Base-by-base conservation (phyloP, 768 basidiomycete genomes). In the Aureoboletus auriporus region DNA sequence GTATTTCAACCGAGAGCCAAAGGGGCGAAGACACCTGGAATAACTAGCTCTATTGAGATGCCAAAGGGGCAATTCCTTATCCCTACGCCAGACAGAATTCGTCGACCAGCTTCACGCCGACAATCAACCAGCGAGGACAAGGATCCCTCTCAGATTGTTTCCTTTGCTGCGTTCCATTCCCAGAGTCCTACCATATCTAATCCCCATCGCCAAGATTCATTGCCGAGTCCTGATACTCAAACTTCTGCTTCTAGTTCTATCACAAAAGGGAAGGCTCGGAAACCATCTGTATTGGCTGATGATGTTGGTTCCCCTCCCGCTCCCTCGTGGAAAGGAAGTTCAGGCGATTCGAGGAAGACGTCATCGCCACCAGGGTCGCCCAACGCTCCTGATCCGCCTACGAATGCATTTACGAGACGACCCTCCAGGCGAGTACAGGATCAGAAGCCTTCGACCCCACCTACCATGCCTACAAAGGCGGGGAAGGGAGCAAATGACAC, bases 1-100 rank as follows among this genome's bases (percentile, higher is more conserved):
- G 90, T 93, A 71, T 99, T 98, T 69, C 88, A 93, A 53, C 95
- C 94, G 2, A 75, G 78, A 28, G 70, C 66, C 53, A 54, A 79
- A 69, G 64, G 73, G 54, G 11, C 64, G 60, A 68, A 56, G 50
- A 46, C 56, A 8, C 59, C 64, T 41, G 72, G 69, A 38, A 68
- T 67, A 23, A 8, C 44, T 1, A 37, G 53, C 2, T 59, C 65
- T 8, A 74, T 75, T 69, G 82, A 83, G 47, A 54, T 76, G 20
- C 75, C 77, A 49, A 73, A 71, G 48, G 71, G 71, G 2, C 70
- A 67, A 34, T 60, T 68, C 39, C 57, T 69, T 28, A 51, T 64
- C 8, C 54, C 67, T 40, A 45, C 56, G 20, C 55, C 63, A 5
- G 67, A 68, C 28, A 57, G 60, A 35, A 48, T 57, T 30, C 66